These are phyloP conservation scores for Phoma sp. DNA, from an alignment of 2,329 filamentous ascomycete genomes.

Conservation along the genomic window DNA sequence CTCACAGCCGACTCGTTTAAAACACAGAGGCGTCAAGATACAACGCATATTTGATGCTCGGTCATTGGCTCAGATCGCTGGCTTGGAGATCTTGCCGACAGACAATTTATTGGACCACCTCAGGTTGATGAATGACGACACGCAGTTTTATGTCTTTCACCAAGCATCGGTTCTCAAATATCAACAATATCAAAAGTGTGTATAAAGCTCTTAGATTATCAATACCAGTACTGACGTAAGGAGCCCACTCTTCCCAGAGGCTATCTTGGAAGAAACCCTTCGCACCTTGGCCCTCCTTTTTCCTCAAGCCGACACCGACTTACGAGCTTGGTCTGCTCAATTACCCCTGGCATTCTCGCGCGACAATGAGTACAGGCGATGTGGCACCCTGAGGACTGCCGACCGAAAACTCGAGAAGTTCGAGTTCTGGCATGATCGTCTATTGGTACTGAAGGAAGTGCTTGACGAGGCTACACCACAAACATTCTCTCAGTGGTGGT, in stretches of 20 bases:
- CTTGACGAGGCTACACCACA: conserved; percentile 48
- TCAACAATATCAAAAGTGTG: conserved; percentile 27
- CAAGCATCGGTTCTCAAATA: conserved; percentile 47
- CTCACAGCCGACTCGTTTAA: not conserved
- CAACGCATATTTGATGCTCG: conserved; percentile 23
- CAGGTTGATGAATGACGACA: conserved; percentile 50
- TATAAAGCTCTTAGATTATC: not conserved
- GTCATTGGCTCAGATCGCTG: conserved; percentile 44
- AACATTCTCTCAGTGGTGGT: conserved; percentile 53
- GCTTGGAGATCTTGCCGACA: conserved; percentile 50
- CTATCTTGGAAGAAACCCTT: conserved; percentile 50
- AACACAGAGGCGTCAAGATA: conserved; percentile 18
- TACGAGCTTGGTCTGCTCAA: conserved; percentile 29
- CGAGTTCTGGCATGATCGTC: conserved; percentile 53
- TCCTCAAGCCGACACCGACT: conserved; percentile 36
- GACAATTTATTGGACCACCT: conserved; percentile 54
- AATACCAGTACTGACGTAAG: not conserved
- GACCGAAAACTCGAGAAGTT: conserved; percentile 46
- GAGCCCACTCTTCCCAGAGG: conserved; percentile 35
- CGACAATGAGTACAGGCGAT: conserved; percentile 35
- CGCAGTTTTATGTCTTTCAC: conserved; percentile 51
- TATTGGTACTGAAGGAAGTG: conserved; percentile 54
- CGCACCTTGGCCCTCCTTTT: conserved; percentile 50
- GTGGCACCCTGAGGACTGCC: conserved; percentile 43
- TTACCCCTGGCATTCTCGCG: conserved; percentile 17